These are phyloP conservation scores for Malus sieversii DNA, from an alignment of 306 rosid genomes.

Conservation along the genomic window DNA sequence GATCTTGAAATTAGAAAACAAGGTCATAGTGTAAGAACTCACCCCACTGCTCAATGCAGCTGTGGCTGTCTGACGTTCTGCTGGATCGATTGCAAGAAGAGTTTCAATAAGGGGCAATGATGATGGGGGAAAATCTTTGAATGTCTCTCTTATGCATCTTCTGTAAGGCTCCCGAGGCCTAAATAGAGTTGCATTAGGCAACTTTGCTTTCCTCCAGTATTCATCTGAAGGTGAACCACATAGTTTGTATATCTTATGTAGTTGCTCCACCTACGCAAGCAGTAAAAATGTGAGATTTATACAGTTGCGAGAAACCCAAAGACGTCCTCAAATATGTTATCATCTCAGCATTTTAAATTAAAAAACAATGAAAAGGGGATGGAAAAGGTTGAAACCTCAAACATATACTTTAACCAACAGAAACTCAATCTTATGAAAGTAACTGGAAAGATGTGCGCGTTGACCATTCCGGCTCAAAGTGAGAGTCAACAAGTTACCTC, in stretches of 20 bases:
- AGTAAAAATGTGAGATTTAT: slow-evolving; percentile 17
- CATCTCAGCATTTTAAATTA: background rate
- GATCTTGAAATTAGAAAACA: background rate
- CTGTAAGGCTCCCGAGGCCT: slow-evolving; percentile 81
- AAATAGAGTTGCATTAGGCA: slow-evolving; percentile 84
- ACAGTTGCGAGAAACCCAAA: background rate
- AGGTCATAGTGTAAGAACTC: slow-evolving; percentile 14
- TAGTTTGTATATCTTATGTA: slow-evolving; percentile 88
- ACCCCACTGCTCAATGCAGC: slow-evolving; percentile 78
- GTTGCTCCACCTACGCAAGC: slow-evolving; percentile 73
- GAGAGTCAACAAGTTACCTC: slow-evolving; percentile 52
- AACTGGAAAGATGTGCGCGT: background rate
- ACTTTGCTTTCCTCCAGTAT: slow-evolving; percentile 74
- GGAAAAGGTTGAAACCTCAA: background rate
- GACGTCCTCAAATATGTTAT: background rate
- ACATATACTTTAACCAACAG: background rate
- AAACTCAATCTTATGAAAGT: background rate
- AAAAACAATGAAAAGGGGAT: background rate
- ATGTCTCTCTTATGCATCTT: slow-evolving; percentile 64
- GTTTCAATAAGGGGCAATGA: slow-evolving; percentile 69
- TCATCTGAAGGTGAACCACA: slow-evolving; percentile 97
- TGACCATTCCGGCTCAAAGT: background rate
- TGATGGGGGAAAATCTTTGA: slow-evolving; percentile 72
- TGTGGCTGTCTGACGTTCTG: slow-evolving; percentile 72
- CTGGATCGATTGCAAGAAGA: slow-evolving; percentile 89